A percentile compares a stretch with the other conserved stretches of the same genome.
Evolutionary conservation across 73 alveolate species (phyloP).

Genomic region (Stentor roeselii): DNA sequence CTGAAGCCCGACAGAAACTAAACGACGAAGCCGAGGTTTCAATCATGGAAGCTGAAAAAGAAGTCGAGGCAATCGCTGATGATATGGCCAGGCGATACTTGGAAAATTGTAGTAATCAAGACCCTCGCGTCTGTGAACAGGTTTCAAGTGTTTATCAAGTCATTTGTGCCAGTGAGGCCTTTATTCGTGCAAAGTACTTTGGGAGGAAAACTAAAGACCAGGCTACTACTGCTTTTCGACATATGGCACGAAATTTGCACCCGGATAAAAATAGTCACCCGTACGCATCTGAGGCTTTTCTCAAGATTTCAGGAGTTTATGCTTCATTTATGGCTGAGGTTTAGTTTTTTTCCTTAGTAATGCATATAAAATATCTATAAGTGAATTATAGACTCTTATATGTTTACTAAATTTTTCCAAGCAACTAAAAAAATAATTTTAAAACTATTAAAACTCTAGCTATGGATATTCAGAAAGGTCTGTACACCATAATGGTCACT

Average conservation of each 20-base stretch:
- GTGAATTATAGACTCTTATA: too few relatives aligned
- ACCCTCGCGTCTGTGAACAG: not conserved
- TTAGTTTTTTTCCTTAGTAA: too few relatives aligned
- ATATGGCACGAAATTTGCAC: too few relatives aligned
- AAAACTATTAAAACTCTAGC: not conserved
- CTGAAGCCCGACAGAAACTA: not conserved
- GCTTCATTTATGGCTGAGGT: too few relatives aligned
- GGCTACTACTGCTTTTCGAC: too few relatives aligned
- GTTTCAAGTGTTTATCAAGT: not conserved
- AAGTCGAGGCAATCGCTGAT: not conserved
- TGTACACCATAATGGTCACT: slow-evolving; percentile 90
- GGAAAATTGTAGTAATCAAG: not conserved
- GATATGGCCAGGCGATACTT: not conserved
- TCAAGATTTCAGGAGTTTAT: too few relatives aligned
- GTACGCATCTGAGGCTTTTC: too few relatives aligned
- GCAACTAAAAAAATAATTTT: too few relatives aligned
- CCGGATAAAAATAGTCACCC: too few relatives aligned
- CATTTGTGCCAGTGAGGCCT: not conserved
- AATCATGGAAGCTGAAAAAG: not conserved
- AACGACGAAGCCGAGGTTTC: not conserved
- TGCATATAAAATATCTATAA: too few relatives aligned
- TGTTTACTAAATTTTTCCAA: too few relatives aligned
- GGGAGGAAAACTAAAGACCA: not conserved
- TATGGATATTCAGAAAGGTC: not conserved
- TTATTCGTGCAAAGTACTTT: not conserved